Evolutionary conservation across 1,139 yeast genomes (phyloP).

Genomic region (Blastobotrys ciferrii): DNA sequence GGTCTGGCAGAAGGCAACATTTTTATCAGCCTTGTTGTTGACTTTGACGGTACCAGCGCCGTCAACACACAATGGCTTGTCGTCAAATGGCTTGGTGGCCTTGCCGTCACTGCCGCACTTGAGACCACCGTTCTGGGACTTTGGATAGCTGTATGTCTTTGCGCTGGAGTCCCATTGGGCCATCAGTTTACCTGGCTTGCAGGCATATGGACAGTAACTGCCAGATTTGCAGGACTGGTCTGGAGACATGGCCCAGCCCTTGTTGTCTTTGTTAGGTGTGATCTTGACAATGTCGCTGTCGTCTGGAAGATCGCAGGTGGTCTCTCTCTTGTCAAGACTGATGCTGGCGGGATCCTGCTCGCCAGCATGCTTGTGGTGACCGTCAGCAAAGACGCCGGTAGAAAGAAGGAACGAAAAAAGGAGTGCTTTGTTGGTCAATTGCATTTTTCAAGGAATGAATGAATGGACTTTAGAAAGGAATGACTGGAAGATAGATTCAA

Average conservation of each 20-base stretch:
- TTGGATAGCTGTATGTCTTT: constrained; percentile 78
- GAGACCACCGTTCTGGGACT: constrained; percentile 77
- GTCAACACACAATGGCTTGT: constrained; percentile 60
- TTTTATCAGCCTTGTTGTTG: constrained; percentile 46
- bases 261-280: constrained; percentile 56
- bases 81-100: constrained; percentile 58
- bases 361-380: constrained; percentile 10
- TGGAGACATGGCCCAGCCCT: constrained; percentile 86
- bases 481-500: constrained; percentile 3
- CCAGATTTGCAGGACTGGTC: constrained; percentile 75
- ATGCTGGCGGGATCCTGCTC: constrained; percentile 35
- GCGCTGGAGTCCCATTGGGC: constrained; percentile 73
- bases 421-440: constrained; percentile 4
- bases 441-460: background rate
- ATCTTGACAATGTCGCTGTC: constrained; percentile 66
- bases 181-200: constrained; percentile 79
- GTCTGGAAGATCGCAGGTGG: constrained; percentile 66
- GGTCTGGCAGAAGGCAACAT: constrained; percentile 85
- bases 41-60: constrained; percentile 74
- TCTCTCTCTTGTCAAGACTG: constrained; percentile 33
- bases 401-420: constrained; percentile 8
- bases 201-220: constrained; percentile 82
- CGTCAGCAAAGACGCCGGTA: constrained; percentile 1
- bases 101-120: constrained; percentile 71
- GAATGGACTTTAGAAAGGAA: constrained; percentile 2